phyloP scores from a whole-genome alignment of 768 basidiomycete species.

The Trichaptum fuscoviolaceum region DNA sequence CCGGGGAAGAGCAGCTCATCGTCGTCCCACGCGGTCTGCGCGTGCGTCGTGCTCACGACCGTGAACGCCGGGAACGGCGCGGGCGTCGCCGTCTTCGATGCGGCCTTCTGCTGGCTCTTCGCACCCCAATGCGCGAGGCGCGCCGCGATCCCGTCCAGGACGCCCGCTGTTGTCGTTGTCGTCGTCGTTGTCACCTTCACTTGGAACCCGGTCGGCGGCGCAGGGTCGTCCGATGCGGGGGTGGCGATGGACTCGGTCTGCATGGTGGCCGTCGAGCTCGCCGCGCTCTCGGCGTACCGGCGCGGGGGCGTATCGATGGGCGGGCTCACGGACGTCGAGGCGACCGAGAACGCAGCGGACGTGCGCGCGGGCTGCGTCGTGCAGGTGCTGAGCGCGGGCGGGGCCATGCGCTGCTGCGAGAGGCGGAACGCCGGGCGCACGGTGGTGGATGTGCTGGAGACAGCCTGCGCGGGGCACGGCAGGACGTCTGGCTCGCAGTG shows the following conservation, averaged over 20 bases:
- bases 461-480: slow-evolving; percentile 18
- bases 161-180: too few relatives aligned
- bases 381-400: slow-evolving; percentile 48
- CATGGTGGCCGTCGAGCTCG: slow-evolving; percentile 5
- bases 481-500: slow-evolving; percentile 13
- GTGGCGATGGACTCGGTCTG: slow-evolving; percentile 29
- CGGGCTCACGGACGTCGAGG: slow-evolving; percentile 15
- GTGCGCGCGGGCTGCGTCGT: slow-evolving; percentile 28
- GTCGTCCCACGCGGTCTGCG: slow-evolving; percentile 4
- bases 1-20: slow-evolving; percentile 10
- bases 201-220: background rate
- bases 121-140: background rate
- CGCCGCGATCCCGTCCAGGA: background rate
- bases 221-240: slow-evolving; percentile 13
- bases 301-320: background rate
- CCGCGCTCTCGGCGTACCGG: background rate
- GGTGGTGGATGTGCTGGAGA: slow-evolving; percentile 8
- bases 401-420: slow-evolving; percentile 23
- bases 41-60: background rate
- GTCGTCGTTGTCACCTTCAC: too few relatives aligned
- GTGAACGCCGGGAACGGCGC: background rate
- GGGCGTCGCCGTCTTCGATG: background rate
- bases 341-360: slow-evolving; percentile 28
- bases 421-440: slow-evolving; percentile 15
- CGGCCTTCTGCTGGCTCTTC: background rate